Evolutionary conservation across 495 filamentous ascomycete genomes (phyloP).

Genomic region (Choiromyces venosus): DNA sequence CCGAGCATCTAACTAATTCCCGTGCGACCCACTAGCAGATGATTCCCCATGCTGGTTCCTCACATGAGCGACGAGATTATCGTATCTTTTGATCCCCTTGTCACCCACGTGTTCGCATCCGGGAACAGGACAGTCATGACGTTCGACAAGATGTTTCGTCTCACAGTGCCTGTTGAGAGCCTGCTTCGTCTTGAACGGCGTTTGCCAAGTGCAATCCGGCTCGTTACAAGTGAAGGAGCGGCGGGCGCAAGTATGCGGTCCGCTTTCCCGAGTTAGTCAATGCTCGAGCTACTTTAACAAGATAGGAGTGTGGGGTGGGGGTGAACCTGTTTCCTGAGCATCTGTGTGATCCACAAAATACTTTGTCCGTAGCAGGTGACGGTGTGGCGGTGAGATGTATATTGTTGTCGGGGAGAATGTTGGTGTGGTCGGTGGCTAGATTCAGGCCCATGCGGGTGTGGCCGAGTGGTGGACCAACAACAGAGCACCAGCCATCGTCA

Average conservation of each 20-base stretch:
- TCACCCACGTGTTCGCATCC: neutral
- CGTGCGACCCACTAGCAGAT: too few relatives aligned
- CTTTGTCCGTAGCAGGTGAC: neutral
- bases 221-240: neutral
- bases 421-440: too few relatives aligned
- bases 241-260: neutral
- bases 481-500: neutral
- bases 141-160: neutral
- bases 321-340: neutral
- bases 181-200: too few relatives aligned
- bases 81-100: neutral
- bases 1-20: neutral
- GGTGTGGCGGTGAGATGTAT: too few relatives aligned
- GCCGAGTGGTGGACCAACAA: neutral
- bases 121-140: constrained; percentile 1
- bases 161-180: too few relatives aligned
- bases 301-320: neutral
- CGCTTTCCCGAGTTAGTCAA: neutral
- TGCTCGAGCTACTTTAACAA: too few relatives aligned
- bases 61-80: constrained; percentile 7
- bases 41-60: neutral
- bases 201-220: too few relatives aligned
- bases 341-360: neutral
- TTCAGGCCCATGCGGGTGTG: too few relatives aligned
- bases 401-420: too few relatives aligned